These are phyloP conservation scores for Zhuliangozyma parablackwelliae DNA, from an alignment of 1,139 yeast genomes.

Conservation along the genomic window DNA sequence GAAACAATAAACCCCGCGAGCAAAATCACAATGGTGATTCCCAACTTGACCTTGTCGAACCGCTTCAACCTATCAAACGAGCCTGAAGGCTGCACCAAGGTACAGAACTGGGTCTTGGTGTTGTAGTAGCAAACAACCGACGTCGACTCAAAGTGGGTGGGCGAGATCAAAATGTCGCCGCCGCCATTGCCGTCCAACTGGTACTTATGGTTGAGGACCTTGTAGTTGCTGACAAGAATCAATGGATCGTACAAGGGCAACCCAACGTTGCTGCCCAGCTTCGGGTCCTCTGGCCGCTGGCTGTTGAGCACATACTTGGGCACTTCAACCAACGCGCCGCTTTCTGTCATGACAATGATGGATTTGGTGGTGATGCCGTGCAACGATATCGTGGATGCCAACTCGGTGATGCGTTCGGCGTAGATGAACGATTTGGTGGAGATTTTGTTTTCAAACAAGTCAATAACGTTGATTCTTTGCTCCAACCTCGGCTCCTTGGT, in stretches of 20 bases:
- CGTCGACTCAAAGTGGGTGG: constrained; percentile 81
- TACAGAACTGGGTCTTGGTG: constrained; percentile 65
- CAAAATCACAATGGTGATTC: constrained; percentile 55
- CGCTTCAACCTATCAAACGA: constrained; percentile 73
- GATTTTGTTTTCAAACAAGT: constrained; percentile 60
- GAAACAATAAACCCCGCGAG: constrained; percentile 40
- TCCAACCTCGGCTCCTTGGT: constrained; percentile 47
- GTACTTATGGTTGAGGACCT: constrained; percentile 34
- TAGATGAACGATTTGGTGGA: constrained; percentile 51
- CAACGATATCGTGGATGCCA: constrained; percentile 60
- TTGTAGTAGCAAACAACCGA: constrained; percentile 65
- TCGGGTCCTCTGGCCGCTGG: constrained; percentile 54
- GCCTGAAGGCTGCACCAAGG: constrained; percentile 73
- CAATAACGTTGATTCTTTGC: constrained; percentile 66
- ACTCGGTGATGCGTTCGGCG: constrained; percentile 50
- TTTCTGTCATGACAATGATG: constrained; percentile 51
- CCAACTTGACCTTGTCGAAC: constrained; percentile 65
- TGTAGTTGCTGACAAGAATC: constrained; percentile 44
- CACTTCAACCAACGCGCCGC: constrained; percentile 63
- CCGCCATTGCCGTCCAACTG: constrained; percentile 17
- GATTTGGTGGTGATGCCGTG: constrained; percentile 75
- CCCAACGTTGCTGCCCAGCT: constrained; percentile 51
- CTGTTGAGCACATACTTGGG: constrained; percentile 66
- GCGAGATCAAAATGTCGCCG: constrained; percentile 39
- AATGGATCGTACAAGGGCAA: constrained; percentile 65